Evolutionary conservation across 371 early-diverging fungal species (phyloP), one percentile per base, ranked within the genome.

Genomic region (Quaeritorhiza haematococci): DNA sequence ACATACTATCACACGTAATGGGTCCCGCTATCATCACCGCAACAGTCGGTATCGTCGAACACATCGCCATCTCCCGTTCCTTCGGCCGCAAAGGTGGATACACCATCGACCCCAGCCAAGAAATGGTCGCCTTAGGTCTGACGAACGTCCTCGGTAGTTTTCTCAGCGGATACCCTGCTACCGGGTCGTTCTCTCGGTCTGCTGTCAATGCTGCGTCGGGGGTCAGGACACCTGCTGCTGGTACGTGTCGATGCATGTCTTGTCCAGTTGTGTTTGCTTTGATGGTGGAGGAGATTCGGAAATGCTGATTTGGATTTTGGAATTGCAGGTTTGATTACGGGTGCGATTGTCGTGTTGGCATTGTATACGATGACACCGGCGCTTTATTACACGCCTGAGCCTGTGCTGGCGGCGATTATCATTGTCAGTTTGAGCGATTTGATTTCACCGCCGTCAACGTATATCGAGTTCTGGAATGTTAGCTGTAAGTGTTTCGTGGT

Each of bases 111-210:
- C 71, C 85, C 44, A 86, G 85, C 67, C 91, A 92, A 71, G 95
- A 94, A 60, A 59, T 90, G 27, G 72, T 91, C 33, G 79, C 93
- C 2, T 70, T 90, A 26, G 93, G 93, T n/a, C 28, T 85, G 28
- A 72, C 87, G 32, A 93, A 93, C 65, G 58, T 91, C 19, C 60
- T 86, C 53, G 87, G 85, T 1, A 79, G 88, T 13, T 91, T 92
- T 74, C 85, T 93, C 66, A 82, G 85, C 33, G 85, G 86, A 1
- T 90, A 83, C 69, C 87, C 92, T 13, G 80, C 85, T 0, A 90
- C 92, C 33, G 93, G 91, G 35, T 87, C 90, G 1, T 92, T 94
- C 69, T 87, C 90, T 1, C 84, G 95, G 29, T 83, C 88, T 0
- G 88, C 91, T 35, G 83, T 92, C 65, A 88, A 87, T 67, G 75